Evolutionary conservation across 2,329 filamentous ascomycete species (phyloP).

Genomic region (Fusarium sambucinum): DNA sequence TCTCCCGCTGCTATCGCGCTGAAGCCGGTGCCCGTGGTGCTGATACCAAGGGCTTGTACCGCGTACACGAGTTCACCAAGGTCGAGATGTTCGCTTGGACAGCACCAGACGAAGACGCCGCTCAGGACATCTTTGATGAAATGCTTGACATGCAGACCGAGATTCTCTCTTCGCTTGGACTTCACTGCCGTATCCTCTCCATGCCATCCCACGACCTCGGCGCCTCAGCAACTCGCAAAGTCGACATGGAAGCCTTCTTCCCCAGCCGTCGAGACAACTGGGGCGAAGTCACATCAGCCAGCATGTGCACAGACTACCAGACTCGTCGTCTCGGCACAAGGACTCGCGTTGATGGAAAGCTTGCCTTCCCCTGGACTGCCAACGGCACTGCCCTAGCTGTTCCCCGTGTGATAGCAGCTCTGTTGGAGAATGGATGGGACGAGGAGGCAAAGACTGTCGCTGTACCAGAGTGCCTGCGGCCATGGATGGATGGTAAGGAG

Average conservation of each 20-base stretch:
- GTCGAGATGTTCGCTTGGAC: conserved; percentile 98
- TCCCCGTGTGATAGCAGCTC: conserved; percentile 86
- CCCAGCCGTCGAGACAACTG: conserved; percentile 80
- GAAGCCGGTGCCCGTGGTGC: conserved; percentile 92
- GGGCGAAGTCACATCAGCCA: conserved; percentile 93
- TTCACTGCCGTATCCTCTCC: conserved; percentile 89
- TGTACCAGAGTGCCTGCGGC: conserved; percentile 82
- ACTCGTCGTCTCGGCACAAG: conserved; percentile 83
- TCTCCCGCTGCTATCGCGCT: conserved; percentile 93
- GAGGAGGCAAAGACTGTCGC: conserved; percentile 73
- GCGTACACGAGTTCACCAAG: conserved; percentile 98
- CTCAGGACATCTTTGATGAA: conserved; percentile 78
- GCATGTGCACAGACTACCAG: conserved; percentile 96
- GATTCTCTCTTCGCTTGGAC: conserved; percentile 79
- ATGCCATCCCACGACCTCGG: conserved; percentile 93
- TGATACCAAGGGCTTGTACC: conserved; percentile 93
- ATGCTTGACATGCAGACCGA: conserved; percentile 89
- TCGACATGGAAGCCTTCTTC: conserved; percentile 95
- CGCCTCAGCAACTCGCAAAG: conserved; percentile 86
- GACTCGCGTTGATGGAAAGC: conserved; percentile 67
- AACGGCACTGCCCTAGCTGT: conserved; percentile 96
- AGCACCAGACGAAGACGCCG: conserved; percentile 62
- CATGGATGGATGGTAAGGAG: conserved; percentile 84
- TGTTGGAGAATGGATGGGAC: conserved; percentile 93
- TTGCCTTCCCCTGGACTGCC: conserved; percentile 86